phyloP scores from a whole-genome alignment of 2,329 filamentous ascomycete species.

The Scortechinia acanthostroma region DNA sequence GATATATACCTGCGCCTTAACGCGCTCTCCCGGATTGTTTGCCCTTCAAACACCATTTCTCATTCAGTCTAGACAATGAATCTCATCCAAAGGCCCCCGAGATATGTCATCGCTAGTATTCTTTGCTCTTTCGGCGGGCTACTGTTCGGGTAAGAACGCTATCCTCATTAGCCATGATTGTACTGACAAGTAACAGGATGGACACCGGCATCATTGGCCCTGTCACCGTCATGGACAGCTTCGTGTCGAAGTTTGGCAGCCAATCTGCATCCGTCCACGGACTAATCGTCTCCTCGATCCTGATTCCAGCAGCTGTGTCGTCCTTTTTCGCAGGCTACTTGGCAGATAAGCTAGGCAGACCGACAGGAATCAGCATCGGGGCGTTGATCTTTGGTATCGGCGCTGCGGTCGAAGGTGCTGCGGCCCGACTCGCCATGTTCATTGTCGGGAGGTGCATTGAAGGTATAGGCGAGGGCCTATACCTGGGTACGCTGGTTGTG shows the following conservation, averaged over 20 bases:
- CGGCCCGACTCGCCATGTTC: conserved; percentile 36
- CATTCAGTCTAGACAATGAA: neutral
- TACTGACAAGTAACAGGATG: conserved; percentile 8
- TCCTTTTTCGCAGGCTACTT: conserved; percentile 49
- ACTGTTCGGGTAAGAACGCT: neutral
- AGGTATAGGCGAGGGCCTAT: conserved; percentile 50
- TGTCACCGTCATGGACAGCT: conserved; percentile 47
- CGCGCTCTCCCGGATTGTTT: no score
- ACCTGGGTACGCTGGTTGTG: conserved; percentile 37
- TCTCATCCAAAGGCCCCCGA: neutral
- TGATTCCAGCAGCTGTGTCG: conserved; percentile 50
- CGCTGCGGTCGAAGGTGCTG: conserved; percentile 27
- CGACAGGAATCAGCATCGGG: conserved; percentile 40
- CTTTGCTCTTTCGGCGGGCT: neutral
- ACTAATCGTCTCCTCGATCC: conserved; percentile 49
- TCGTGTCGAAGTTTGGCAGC: conserved; percentile 37
- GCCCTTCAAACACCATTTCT: no score
- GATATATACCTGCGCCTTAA: no score
- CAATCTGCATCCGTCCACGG: conserved; percentile 48
- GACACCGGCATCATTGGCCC: conserved; percentile 47
- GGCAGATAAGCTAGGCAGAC: conserved; percentile 42
- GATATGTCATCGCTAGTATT: neutral
- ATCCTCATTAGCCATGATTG: neutral
- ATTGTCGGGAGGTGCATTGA: conserved; percentile 43
- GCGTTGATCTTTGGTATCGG: conserved; percentile 43